Base-by-base conservation (phyloP, 371 early-diverging fungal genomes). In the Chytridiales sp. region DNA sequence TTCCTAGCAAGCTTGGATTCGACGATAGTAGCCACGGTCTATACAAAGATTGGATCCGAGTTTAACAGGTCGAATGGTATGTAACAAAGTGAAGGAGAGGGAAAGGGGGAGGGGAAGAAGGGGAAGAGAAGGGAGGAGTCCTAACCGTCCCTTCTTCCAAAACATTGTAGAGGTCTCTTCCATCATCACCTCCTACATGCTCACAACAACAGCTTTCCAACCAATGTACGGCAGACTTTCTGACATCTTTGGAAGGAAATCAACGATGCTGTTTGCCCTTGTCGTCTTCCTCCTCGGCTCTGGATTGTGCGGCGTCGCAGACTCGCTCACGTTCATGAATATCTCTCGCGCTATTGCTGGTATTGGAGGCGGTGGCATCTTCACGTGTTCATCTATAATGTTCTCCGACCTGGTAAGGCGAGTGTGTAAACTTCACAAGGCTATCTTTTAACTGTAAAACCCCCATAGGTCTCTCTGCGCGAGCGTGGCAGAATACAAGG, bases 1-100 rank as follows among this genome's bases (percentile, higher is more conserved):
- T 89, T 92, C 66, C 80, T 90, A 70, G 84, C 87, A 8, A 87
- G 86, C 26, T 73, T 90, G 32, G 89, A 90, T 62, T 78, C 82
- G 53, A 91, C 90, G 24, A 87, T 91, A 58, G 84, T 94, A 9
- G 84, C 92, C n/a, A 88, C 49, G 9, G 27, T 48, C 49, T 58
- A 27, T 44, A 30, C 36, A 6, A 35, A 41, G 29, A 58, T 58
- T 31, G 59, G 59, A 21, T 38, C 30, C 22, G 59, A 58, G 26
- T 58, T 58, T 26, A 9, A 49, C n/a, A 11, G 39, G 24, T 58
- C 49, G 13, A 49, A 58, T 38, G 41, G 40, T 55, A n/a, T n/a
- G 22, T 8, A 21, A 44, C 46, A 8, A 8, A 22, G 46, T 15
- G 46, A 44, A 44, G n/a, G 46, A 44, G 11, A 21, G 22, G 5